Evolutionary conservation across 2,329 filamentous ascomycete species (phyloP), one percentile per base, ranked within the genome.

Genomic region (Epichloe sylvatica): DNA sequence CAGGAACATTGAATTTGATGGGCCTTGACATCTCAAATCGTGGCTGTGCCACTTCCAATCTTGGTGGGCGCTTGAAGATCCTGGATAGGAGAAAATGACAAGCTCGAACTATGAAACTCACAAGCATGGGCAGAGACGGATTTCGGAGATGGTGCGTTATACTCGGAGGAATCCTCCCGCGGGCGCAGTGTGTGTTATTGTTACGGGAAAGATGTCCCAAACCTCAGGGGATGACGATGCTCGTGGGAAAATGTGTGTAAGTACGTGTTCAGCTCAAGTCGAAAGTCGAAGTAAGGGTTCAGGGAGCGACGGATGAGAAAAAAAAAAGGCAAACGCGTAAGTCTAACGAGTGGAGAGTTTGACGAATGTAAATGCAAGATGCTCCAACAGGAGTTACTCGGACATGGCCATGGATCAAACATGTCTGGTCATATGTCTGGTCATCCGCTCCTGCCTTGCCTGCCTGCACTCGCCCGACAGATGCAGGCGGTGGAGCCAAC

Each of bases 1-100:
- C 47, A 5, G 64, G 65, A 33, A 67, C 55, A 5, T 61, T 38
- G 45, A 67, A 68, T 35, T 58, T 45, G 47, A 52, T 47, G 5
- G 17, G 34, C 17, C 15, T 9, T 39, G 39, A n/a, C 51, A 51
- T 49, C 19, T 33, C 25, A 30, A 12, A 23, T 19, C 25, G 25
- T 12, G 9, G n/a, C 19, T 13, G n/a, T 5, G 39, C n/a, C n/a
- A 12, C 15, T 21, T 17, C 17, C 11, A 17, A 9, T 23, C n/a
- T 12, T 41, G n/a, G 8, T 7, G 30, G 21, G 5, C 34, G 9
- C 6, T 37, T 9, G 21, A 11, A 38, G 45, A 37, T 12, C 45
- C n/a, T 13, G 12, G 12, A 7, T 15, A 37, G n/a, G n/a, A 45
- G 30, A 35, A 13, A 34, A 35, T 30, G 21, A 38, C 17, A 46